Evolutionary conservation across 441 rosid genomes (phyloP).

Genomic region (Dalechampia spathulata): DNA sequence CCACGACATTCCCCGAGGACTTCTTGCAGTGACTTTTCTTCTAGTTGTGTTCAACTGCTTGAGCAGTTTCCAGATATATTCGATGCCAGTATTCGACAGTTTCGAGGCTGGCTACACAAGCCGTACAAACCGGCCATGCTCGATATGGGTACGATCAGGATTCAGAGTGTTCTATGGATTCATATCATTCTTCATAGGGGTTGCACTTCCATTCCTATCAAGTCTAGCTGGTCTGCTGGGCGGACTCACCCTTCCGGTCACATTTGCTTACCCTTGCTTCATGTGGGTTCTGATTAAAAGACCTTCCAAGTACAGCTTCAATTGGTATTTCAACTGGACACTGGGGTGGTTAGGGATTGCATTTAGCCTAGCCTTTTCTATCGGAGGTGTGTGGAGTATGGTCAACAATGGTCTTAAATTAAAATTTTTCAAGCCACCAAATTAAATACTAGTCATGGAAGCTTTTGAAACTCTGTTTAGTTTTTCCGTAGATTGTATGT

Average conservation of each 20-base stretch:
- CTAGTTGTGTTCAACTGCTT: slow-evolving; percentile 86
- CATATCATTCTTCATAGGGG: slow-evolving; percentile 74
- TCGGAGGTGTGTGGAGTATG: slow-evolving; percentile 89
- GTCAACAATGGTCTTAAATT: slow-evolving; percentile 76
- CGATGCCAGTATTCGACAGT: slow-evolving; percentile 93
- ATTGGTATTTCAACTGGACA: slow-evolving; percentile 88
- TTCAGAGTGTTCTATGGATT: slow-evolving; percentile 83
- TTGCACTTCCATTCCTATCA: slow-evolving; percentile 85
- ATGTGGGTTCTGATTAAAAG: slow-evolving; percentile 91
- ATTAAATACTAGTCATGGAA: neutral
- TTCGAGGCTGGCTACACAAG: slow-evolving; percentile 91
- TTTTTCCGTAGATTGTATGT: too few relatives aligned
- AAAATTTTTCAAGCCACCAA: slow-evolving; percentile 75
- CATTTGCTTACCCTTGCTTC: slow-evolving; percentile 96
- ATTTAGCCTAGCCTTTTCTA: slow-evolving; percentile 80
- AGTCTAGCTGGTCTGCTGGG: slow-evolving; percentile 88
- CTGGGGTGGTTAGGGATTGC: slow-evolving; percentile 90
- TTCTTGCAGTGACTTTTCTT: slow-evolving; percentile 76
- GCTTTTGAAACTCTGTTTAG: neutral
- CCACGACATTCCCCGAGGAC: slow-evolving; percentile 82
- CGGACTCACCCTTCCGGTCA: slow-evolving; percentile 85
- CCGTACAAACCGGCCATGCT: slow-evolving; percentile 88
- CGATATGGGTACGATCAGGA: slow-evolving; percentile 91
- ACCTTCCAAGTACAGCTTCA: slow-evolving; percentile 78
- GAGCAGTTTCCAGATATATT: slow-evolving; percentile 94